Base-by-base conservation (phyloP, 345 rosid species). In the Barbarea vulgaris region DNA sequence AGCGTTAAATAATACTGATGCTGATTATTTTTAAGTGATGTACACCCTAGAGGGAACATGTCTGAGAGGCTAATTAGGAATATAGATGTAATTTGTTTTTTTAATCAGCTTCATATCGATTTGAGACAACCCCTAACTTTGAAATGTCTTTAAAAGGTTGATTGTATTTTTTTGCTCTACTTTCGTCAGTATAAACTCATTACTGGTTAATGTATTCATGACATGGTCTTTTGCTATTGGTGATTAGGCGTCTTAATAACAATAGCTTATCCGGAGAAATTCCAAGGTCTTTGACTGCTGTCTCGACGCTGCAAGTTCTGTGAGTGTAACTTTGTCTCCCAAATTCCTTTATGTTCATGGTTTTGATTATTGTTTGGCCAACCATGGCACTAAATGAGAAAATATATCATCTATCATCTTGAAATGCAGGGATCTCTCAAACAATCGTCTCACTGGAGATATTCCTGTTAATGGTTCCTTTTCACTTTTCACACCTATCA, bases 401-500 rank as follows among this genome's bases (percentile, higher is more conserved):
- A 41, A 44, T 37, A 73, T 62, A 33, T 79, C 39, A 46, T 74
- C 67, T 69, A 27, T 79, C 39, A 27, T 74, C 62, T 69, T 62
- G 54, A 69, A 52, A 74, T 63, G 61, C 72, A 79, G 79, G 79
- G 79, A 79, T 79, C 71, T 79, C 42, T 79, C 79, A 64, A 63
- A 79, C 71, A 79, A 69, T 74, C 67, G 8, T 48, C 79, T 79
- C 54, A 69, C 74, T 58, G 83, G 83, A 80, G 83, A 74, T 70
- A 75, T 80, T 71, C 83, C 83, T 63, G 80, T 70, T 59, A 80
- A 76, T 71, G 83, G 83, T 28, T 80, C 83, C 47, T 80, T 80
- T 71, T 76, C 83, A 59, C 80, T 75, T n/a, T 80, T 80, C 74
- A 80, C 83, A 65, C 80, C 83, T 46, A 80, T 80, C 79, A 80